phyloP scores from a whole-genome alignment of 75 land plant genomes.

The Ceratopteris richardii region DNA sequence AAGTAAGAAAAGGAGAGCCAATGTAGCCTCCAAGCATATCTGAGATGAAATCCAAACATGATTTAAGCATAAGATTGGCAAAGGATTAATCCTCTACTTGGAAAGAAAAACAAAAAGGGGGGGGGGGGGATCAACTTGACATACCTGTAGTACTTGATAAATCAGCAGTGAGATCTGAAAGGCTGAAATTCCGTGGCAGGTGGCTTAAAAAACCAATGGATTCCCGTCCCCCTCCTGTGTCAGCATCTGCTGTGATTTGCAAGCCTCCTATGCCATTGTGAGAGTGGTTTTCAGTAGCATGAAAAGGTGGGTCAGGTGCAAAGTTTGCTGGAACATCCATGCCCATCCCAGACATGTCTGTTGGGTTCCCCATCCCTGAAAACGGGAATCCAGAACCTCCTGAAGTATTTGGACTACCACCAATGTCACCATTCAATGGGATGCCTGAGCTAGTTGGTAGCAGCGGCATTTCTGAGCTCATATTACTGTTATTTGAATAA shows the following conservation, averaged over 20 bases:
- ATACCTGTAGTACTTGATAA: slow-evolving; percentile 75
- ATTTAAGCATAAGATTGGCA: no score
- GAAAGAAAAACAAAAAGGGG: not conserved
- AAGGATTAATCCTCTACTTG: no score
- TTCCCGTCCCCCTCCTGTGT: slow-evolving; percentile 47
- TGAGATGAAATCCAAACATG: slow-evolving; percentile 9
- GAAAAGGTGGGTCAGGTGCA: slow-evolving; percentile 58
- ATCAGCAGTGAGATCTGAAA: slow-evolving; percentile 84
- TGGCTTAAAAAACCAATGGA: slow-evolving; percentile 59
- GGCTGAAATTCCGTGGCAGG: slow-evolving; percentile 84
- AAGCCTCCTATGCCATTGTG: slow-evolving; percentile 46
- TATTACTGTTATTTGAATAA: slow-evolving; percentile 20
- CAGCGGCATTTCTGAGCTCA: slow-evolving; percentile 17
- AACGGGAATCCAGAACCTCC: slow-evolving; percentile 75
- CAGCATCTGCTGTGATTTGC: slow-evolving; percentile 55
- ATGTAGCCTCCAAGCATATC: slow-evolving; percentile 70
- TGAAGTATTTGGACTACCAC: slow-evolving; percentile 56
- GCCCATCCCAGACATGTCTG: slow-evolving; percentile 80
- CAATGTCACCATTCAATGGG: slow-evolving; percentile 62
- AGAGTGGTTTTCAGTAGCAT: slow-evolving; percentile 38
- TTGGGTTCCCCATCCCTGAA: slow-evolving; percentile 36
- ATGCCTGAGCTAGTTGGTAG: slow-evolving; percentile 39
- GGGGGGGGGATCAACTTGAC: not conserved
- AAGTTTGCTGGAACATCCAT: slow-evolving; percentile 43
- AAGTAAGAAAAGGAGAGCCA: slow-evolving; percentile 62